Conservation (phyloP, 2,329 filamentous ascomycete species). For the Immersiporthe knoxdaviesiana region DNA sequence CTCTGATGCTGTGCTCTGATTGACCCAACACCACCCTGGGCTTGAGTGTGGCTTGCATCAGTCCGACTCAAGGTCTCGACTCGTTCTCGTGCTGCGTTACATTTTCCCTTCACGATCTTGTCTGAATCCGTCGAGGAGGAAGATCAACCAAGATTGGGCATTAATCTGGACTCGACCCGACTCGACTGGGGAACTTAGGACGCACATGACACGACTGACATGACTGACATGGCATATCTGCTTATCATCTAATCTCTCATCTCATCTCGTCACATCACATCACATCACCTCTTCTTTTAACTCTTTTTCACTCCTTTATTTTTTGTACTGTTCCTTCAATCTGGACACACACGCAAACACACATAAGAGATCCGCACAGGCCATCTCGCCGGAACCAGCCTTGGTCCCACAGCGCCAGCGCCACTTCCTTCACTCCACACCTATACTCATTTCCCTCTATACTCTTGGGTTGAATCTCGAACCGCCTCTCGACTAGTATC, state of each 20-base stretch:
- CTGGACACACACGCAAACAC: background rate
- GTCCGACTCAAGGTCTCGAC: background rate
- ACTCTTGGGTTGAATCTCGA: conserved; percentile 1
- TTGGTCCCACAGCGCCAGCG: conserved; percentile 14
- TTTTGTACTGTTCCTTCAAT: background rate
- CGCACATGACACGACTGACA: conserved; percentile 1
- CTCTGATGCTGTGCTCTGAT: background rate
- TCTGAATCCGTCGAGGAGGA: background rate
- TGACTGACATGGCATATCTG: conserved; percentile 1
- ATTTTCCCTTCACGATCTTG: background rate
- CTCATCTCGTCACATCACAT: background rate
- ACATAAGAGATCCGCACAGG: conserved; percentile 7
- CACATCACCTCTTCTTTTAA: background rate
- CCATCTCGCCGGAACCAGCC: conserved; percentile 9
- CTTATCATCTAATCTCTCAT: conserved; percentile 8
- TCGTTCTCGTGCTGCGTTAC: conserved; percentile 10
- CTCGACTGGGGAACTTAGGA: background rate
- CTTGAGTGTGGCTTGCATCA: conserved; percentile 21
- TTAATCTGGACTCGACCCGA: conserved; percentile 2
- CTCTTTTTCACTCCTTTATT: background rate
- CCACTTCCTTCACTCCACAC: conserved; percentile 7
- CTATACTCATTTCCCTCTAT: conserved; percentile 7
- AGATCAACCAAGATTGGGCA: background rate
- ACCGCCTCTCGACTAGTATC: conserved; percentile 5
- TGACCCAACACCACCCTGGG: background rate